Conservation (phyloP, 208 protist species). For the Lotmaria passim region DNA sequence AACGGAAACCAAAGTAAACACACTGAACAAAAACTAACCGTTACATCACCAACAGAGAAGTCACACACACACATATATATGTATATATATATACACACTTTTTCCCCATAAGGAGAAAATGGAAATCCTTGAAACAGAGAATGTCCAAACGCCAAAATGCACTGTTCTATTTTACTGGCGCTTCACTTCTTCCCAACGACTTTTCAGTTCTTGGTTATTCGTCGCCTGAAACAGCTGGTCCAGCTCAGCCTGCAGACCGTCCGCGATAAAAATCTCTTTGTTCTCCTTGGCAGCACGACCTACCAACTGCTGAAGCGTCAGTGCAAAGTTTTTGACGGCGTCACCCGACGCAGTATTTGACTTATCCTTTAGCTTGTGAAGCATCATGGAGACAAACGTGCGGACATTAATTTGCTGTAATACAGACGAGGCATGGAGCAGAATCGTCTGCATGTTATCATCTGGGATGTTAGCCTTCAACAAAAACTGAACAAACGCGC, state of each 20-base stretch:
- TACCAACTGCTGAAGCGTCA: slow-evolving; percentile 65
- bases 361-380: slow-evolving; percentile 59
- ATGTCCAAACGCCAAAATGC: neutral
- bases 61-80: no score
- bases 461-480: slow-evolving; percentile 46
- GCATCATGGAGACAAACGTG: slow-evolving; percentile 43
- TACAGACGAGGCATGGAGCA: slow-evolving; percentile 48
- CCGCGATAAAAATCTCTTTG: slow-evolving; percentile 69
- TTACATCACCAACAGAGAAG: slow-evolving; percentile 1
- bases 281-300: slow-evolving; percentile 68
- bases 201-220: slow-evolving; percentile 49
- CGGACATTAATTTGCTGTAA: slow-evolving; percentile 67
- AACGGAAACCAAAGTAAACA: slow-evolving; percentile 1
- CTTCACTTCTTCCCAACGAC: slow-evolving; percentile 73
- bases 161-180: slow-evolving; percentile 39
- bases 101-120: no score
- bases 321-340: slow-evolving; percentile 50
- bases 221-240: slow-evolving; percentile 53
- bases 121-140: neutral
- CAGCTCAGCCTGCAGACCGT: slow-evolving; percentile 48
- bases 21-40: no score
- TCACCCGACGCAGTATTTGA: slow-evolving; percentile 37
- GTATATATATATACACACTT: no score
- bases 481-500: slow-evolving; percentile 51
- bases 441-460: slow-evolving; percentile 55